Evolutionary conservation across 2,329 filamentous ascomycete genomes (phyloP), one percentile per base, ranked within the genome.

Genomic region (Aureobasidium sp.): DNA sequence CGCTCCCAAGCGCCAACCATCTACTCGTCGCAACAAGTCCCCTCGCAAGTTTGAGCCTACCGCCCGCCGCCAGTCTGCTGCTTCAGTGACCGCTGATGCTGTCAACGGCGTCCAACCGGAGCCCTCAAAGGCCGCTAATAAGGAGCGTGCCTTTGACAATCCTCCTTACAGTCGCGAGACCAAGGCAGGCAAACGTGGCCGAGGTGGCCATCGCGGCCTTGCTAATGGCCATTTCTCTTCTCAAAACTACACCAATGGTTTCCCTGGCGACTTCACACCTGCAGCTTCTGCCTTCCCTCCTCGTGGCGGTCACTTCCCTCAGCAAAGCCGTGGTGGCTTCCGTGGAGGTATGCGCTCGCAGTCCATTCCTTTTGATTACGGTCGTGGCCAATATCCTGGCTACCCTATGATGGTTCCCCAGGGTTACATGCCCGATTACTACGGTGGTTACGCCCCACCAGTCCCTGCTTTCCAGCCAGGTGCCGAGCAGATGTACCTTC

Each of bases 301-400:
- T 4, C 62, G 66, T 37, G 63, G 66, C n/a, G 58, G 57, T 30
- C 62, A 64, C 12, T 65, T 59, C 51, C 34, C 58, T 65, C 69
- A 34, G 65, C 68, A 54, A 38, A 58, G 62, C 32, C 62, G 66
- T 44, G 63, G 75, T 53, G 72, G 72, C 55, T 77, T 74, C 59
- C 73, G 80, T 47, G 68, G 66, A 52, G 72, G 72, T 42, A 67
- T 78, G 56, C 75, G 82, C 52, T 81, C 83, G 22, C 81, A 84
- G 58, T 84, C 82, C 1, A 76, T 84, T 60, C 78, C 81, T 2
- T 75, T 75, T 34, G 75, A 77, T 25, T 84, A 79, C 63, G 68
- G 68, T 53, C 72, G 68, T 55, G 66, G 63, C 52, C 61, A 56
- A 8, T 34, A 44, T n/a, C 45, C 45, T 53, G 64, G 65, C 10